Evolutionary conservation across 164 flowering plant genomes (phyloP), one percentile per base, ranked within the genome.

Genomic region (Macadamia integrifolia): DNA sequence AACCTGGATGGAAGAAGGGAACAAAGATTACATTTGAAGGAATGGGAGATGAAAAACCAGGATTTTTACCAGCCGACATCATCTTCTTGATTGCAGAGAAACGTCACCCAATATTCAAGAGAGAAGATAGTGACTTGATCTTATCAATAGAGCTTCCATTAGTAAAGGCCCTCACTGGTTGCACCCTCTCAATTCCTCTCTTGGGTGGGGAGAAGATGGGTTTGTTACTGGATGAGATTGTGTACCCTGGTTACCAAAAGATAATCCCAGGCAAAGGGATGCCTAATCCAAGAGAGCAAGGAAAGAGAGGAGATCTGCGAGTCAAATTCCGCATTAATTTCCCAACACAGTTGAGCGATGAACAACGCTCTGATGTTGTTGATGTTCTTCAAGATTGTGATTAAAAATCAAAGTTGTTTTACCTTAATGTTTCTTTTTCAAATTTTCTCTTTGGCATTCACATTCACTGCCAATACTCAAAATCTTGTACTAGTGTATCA

Each of bases 1-100:
- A 87, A 75, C 88, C 94, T 6, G 98, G 98, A 76, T 90, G 96
- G 98, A 84, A 61, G 74, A 81, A 80, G 67, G 98, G 98, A 50
- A 92, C 90, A 28, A 85, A 77, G 75, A 79, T 92, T 8, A 85
- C 87, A 50, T 92, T 92, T 44, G 93, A 90, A 66, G 93, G 94
- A 29, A 80, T 71, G 67, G 93, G 94, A 0, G 81, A 83, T 11
- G 92, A 90, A 82, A 81, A 65, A 67, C 90, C 89, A 1, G 91
- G 96, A 0, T 58, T 66, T 44, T 76, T 75, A 14, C 87, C 89
- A 0, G 93, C 88, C 0, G 98, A 92, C 59, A 75, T 92, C 1
- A 72, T 74, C 18, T 88, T 92, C 66, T 43, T 62, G 64, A 80
- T 90, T n/a, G 86, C 78, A 0, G 97, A 92, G 74, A 83, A 79